Evolutionary conservation across 495 filamentous ascomycete genomes (phyloP).

Genomic region (Tuber borchii): DNA sequence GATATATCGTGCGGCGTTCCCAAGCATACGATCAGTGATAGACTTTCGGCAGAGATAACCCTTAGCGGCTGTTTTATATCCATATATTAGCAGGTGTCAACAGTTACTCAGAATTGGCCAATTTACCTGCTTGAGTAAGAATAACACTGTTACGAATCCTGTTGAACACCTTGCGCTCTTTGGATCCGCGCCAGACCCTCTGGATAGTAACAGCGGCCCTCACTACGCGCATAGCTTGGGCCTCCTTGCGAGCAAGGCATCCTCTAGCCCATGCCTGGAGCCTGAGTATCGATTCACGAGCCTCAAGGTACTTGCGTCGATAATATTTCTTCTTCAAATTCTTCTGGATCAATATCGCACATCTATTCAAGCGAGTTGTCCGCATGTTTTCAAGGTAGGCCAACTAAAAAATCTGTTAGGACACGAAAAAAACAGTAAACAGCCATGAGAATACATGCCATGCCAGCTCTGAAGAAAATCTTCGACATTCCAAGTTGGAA

Average conservation of each 20-base stretch:
- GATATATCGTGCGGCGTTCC: slow-evolving; percentile 84
- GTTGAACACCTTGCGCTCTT: slow-evolving; percentile 71
- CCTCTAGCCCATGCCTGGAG: slow-evolving; percentile 72
- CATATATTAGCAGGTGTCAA: slow-evolving; percentile 4
- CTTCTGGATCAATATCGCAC: slow-evolving; percentile 98
- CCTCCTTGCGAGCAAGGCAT: slow-evolving; percentile 65
- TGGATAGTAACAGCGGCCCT: slow-evolving; percentile 92
- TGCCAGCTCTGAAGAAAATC: slow-evolving; percentile 98
- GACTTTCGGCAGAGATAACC: slow-evolving; percentile 80
- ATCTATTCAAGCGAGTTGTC: slow-evolving; percentile 81
- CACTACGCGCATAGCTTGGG: slow-evolving; percentile 71
- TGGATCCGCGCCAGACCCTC: slow-evolving; percentile 85
- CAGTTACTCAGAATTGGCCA: not conserved
- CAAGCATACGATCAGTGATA: slow-evolving; percentile 87
- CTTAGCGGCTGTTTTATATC: slow-evolving; percentile 55
- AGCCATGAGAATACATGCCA: slow-evolving; percentile 47
- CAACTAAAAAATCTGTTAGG: slow-evolving; percentile 47
- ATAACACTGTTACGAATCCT: slow-evolving; percentile 73
- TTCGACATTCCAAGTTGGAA: slow-evolving; percentile 96
- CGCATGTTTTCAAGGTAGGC: slow-evolving; percentile 93
- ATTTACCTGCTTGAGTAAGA: slow-evolving; percentile 62
- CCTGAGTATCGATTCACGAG: slow-evolving; percentile 68
- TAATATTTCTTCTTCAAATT: slow-evolving; percentile 94
- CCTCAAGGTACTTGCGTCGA: slow-evolving; percentile 82
- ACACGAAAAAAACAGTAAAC: not conserved